Conservation (phyloP, 2,329 filamentous ascomycete genomes). For the Alternaria sp. region DNA sequence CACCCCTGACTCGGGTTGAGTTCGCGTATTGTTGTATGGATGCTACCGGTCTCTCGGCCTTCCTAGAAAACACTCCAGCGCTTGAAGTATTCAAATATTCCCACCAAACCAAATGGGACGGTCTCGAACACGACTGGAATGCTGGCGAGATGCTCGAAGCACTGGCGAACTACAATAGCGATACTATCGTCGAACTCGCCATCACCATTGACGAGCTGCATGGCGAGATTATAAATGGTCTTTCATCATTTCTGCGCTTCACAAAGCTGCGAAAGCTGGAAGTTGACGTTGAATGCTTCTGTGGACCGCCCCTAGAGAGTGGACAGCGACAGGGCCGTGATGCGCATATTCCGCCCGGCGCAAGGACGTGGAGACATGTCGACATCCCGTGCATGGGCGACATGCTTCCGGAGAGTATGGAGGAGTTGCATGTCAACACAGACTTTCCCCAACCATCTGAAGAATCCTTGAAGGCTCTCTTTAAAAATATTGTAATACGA, state of each 20-base stretch:
- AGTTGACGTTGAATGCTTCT: conserved; percentile 44
- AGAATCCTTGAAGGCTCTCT: conserved; percentile 31
- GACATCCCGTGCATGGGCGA: conserved; percentile 49
- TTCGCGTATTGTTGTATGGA: conserved; percentile 48
- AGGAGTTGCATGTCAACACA: conserved; percentile 45
- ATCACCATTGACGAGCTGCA: conserved; percentile 46
- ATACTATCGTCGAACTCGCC: conserved; percentile 39
- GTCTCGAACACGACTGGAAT: conserved; percentile 46
- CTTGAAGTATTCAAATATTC: conserved; percentile 45
- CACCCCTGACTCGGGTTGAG: conserved; percentile 41
- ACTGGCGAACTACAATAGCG: conserved; percentile 37
- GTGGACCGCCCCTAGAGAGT: conserved; percentile 47
- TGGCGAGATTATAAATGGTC: conserved; percentile 44
- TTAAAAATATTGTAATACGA: conserved; percentile 44
- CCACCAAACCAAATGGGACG: conserved; percentile 48
- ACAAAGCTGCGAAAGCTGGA: conserved; percentile 37
- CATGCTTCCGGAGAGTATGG: conserved; percentile 44
- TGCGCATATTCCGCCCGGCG: conserved; percentile 29
- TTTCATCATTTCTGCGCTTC: conserved; percentile 43
- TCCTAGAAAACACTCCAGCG: conserved; percentile 38
- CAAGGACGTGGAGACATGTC: conserved; percentile 34
- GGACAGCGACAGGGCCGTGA: conserved; percentile 40
- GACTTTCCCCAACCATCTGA: conserved; percentile 37
- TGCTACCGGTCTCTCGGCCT: conserved; percentile 33
- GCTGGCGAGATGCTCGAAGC: conserved; percentile 42